phyloP scores from a whole-genome alignment of 2,329 filamentous ascomycete species.

The Penicillium sp. region DNA sequence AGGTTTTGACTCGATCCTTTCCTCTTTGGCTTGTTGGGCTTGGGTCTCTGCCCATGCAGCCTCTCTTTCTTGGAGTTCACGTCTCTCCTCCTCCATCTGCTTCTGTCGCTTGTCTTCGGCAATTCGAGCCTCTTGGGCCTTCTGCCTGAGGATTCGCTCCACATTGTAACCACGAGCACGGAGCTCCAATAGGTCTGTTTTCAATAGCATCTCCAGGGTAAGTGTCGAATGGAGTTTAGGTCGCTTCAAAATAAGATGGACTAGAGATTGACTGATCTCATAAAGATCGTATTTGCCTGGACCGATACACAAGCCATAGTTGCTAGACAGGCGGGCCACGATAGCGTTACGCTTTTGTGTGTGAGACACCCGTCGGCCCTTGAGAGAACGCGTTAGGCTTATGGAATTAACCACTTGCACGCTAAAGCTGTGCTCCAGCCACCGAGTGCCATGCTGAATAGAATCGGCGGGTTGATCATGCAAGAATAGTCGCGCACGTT shows the following conservation, averaged over 20 bases:
- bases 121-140: slow-evolving; percentile 81
- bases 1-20: slow-evolving; percentile 24
- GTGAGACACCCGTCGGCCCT: slow-evolving; percentile 66
- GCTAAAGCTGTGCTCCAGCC: slow-evolving; percentile 80
- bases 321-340: slow-evolving; percentile 54
- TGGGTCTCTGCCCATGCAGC: slow-evolving; percentile 47
- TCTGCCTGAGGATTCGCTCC: slow-evolving; percentile 83
- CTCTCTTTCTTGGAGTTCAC: slow-evolving; percentile 62
- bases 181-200: slow-evolving; percentile 76
- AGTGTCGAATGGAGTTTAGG: slow-evolving; percentile 87
- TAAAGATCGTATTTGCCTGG: slow-evolving; percentile 75
- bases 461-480: slow-evolving; percentile 75
- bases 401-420: slow-evolving; percentile 79
- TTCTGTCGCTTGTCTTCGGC: slow-evolving; percentile 78
- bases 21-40: slow-evolving; percentile 29
- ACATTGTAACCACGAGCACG: slow-evolving; percentile 93
- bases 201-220: slow-evolving; percentile 87
- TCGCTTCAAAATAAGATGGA: slow-evolving; percentile 73
- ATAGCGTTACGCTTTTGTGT: slow-evolving; percentile 74
- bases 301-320: slow-evolving; percentile 73
- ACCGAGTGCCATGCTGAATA: slow-evolving; percentile 84
- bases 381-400: slow-evolving; percentile 71
- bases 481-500: slow-evolving; percentile 84
- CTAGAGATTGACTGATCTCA: slow-evolving; percentile 85
- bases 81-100: slow-evolving; percentile 68